A percentile compares a stretch with the other conserved stretches of the same genome.
Conservation (phyloP, 371 early-diverging fungal species). For the Rhizopus microsporus region DNA sequence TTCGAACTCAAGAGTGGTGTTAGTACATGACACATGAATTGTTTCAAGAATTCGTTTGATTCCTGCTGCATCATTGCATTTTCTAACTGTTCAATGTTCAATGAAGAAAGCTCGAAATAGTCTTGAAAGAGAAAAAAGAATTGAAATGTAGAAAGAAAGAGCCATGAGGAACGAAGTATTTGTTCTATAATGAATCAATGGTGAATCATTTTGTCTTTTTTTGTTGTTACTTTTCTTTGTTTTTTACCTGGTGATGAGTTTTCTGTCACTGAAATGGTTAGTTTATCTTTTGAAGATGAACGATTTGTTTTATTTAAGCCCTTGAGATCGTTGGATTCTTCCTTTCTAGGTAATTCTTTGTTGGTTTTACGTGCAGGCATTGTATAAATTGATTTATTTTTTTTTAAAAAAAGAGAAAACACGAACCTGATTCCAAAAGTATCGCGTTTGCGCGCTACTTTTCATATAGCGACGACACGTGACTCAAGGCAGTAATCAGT, state of each 20-base stretch:
- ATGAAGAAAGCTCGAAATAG: slow-evolving; percentile 9
- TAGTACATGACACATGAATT: slow-evolving; percentile 2
- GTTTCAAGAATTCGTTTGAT: neutral
- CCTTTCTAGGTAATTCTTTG: neutral
- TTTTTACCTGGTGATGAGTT: slow-evolving; percentile 23
- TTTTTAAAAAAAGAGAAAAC: neutral
- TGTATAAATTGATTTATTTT: too few relatives aligned
- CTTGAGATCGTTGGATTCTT: neutral
- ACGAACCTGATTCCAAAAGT: neutral
- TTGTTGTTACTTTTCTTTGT: neutral
- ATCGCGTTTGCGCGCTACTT: neutral
- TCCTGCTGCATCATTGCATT: slow-evolving; percentile 2
- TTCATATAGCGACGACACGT: too few relatives aligned
- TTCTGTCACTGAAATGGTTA: slow-evolving; percentile 9
- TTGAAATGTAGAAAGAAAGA: slow-evolving; percentile 20
- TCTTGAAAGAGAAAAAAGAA: slow-evolving; percentile 16
- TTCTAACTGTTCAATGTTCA: slow-evolving; percentile 19
- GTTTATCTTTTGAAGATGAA: slow-evolving; percentile 4
- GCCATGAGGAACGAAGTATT: slow-evolving; percentile 32
- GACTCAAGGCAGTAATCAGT: too few relatives aligned
- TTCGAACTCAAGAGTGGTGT: slow-evolving; percentile 7
- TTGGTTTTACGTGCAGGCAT: neutral
- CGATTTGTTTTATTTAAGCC: neutral
- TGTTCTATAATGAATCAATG: slow-evolving; percentile 9
- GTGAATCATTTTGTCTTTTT: neutral